These are phyloP conservation scores for Hymenoscyphus repandus DNA, from an alignment of 2,329 filamentous ascomycete genomes.

Conservation along the genomic window DNA sequence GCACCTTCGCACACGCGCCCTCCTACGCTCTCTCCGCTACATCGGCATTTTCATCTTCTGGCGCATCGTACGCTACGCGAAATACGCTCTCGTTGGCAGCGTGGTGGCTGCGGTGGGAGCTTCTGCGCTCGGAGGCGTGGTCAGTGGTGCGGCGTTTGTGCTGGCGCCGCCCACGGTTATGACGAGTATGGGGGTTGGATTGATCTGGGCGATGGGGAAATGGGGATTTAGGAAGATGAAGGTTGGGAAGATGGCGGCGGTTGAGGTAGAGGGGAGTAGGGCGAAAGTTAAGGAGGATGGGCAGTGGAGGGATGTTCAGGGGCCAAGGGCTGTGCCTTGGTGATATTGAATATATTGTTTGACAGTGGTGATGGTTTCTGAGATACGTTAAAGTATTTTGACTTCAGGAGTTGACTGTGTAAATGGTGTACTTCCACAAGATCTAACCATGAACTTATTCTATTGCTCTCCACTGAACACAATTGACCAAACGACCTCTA, in stretches of 20 bases:
- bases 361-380: background rate
- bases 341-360: conserved; percentile 7
- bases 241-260: conserved; percentile 19
- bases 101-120: conserved; percentile 27
- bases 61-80: conserved; percentile 31
- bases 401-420: too few relatives aligned
- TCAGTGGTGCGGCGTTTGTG: conserved; percentile 27
- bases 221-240: conserved; percentile 30
- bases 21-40: conserved; percentile 27
- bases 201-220: conserved; percentile 27
- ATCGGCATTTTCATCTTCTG: conserved; percentile 30
- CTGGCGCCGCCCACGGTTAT: conserved; percentile 28
- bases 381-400: too few relatives aligned
- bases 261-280: conserved; percentile 16
- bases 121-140: conserved; percentile 26
- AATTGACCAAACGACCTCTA: too few relatives aligned
- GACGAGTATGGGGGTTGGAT: conserved; percentile 24
- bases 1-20: conserved; percentile 27
- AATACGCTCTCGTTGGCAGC: conserved; percentile 28
- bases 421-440: too few relatives aligned
- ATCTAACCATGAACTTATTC: too few relatives aligned
- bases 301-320: conserved; percentile 29
- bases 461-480: too few relatives aligned
- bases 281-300: conserved; percentile 24
- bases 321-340: conserved; percentile 28